Evolutionary conservation across 108 stramenopile genomes (phyloP).

Genomic region (Aurantiochytrium sp.): DNA sequence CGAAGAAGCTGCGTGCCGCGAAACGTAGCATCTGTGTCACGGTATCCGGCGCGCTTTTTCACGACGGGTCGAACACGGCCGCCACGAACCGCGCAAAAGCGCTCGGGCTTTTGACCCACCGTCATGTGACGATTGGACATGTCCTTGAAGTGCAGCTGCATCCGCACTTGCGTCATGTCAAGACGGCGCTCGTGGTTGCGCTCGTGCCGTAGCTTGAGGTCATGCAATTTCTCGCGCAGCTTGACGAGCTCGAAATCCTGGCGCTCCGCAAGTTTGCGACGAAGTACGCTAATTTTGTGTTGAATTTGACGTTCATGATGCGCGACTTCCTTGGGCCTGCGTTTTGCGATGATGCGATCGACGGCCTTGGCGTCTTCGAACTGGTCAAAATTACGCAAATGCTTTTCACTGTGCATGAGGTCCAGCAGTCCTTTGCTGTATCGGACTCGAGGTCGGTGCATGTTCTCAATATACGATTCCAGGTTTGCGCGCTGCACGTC

Average conservation of each 20-base stretch:
- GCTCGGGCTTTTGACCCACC: not conserved
- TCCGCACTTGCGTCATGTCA: not conserved
- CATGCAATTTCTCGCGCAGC: not conserved
- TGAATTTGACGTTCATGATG: not conserved
- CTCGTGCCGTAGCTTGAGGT: not conserved
- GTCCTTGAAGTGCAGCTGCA: not conserved
- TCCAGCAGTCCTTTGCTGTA: not conserved
- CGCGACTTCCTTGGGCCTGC: not conserved
- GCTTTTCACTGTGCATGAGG: conserved; percentile 12
- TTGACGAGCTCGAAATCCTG: conserved; percentile 6
- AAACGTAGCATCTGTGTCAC: not conserved
- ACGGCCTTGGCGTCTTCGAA: not conserved
- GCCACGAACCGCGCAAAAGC: not conserved
- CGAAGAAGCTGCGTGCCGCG: not conserved
- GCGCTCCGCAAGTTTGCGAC: not conserved
- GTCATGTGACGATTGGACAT: not conserved
- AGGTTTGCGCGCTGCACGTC: not conserved
- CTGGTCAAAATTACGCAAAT: not conserved
- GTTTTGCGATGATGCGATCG: not conserved
- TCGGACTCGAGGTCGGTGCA: not conserved
- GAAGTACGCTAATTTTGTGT: not conserved
- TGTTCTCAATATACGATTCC: not conserved
- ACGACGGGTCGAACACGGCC: not conserved
- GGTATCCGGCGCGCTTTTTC: not conserved
- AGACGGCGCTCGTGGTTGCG: not conserved